These are phyloP conservation scores for Schrenkiella parvula DNA, from an alignment of 345 rosid genomes.

Conservation along the genomic window DNA sequence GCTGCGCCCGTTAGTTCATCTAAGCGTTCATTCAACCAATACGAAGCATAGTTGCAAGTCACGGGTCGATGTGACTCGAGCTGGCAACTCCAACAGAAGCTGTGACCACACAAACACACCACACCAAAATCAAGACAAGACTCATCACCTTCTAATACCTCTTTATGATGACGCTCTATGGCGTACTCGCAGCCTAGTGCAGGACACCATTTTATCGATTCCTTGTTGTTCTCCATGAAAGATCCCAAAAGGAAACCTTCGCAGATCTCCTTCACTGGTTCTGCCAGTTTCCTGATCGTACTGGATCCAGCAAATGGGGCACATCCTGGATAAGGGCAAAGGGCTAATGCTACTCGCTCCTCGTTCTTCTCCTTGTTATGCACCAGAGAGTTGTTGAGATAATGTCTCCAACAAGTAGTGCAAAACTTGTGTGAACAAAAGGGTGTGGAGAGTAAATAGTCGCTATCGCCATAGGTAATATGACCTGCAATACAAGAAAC, in stretches of 20 bases:
- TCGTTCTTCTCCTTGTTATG: neutral
- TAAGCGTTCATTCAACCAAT: neutral
- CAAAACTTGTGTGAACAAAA: conserved; percentile 19
- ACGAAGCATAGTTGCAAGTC: neutral
- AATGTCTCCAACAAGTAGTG: neutral
- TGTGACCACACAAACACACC: conserved; percentile 2
- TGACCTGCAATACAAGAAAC: neutral
- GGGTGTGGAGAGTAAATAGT: conserved; percentile 12
- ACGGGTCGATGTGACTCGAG: conserved; percentile 12
- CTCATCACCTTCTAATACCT: neutral
- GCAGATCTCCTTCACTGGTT: conserved; percentile 2
- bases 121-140: neutral
- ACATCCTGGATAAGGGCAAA: conserved; percentile 8
- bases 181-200: neutral
- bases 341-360: neutral
- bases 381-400: neutral
- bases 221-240: neutral
- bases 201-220: conserved; percentile 14
- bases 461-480: neutral
- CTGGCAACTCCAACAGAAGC: neutral
- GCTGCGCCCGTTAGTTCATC: neutral
- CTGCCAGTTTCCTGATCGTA: neutral
- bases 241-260: neutral
- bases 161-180: neutral
- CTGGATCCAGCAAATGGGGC: conserved; percentile 4